Evolutionary conservation across 305 asterid species (phyloP), one percentile per base, ranked within the genome.

Genomic region (Nicotiana rustica): DNA sequence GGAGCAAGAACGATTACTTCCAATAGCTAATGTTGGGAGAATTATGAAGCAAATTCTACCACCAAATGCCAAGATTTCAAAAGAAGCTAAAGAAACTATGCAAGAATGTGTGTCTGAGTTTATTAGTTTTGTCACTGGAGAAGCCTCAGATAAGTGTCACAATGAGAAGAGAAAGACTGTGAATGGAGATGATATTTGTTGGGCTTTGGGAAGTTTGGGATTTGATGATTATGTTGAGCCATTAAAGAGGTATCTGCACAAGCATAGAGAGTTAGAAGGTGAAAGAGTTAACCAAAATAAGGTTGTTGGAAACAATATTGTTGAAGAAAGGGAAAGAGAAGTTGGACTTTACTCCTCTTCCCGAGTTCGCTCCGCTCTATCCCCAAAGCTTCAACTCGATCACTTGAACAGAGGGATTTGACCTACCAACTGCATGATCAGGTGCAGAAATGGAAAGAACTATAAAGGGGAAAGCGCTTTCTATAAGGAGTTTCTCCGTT

Each of bases 101-200:
- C 98, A 93, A 78, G 97, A 91, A 77, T 93, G 97, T 66, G 97
- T 89, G 1, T 87, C 97, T 1, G 98, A 92, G 89, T 93, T 93
- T 91, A 89, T 92, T 49, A 78, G 95, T 81, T 93, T 93, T n/a
- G 92, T 93, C 6, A 93, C 97, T 1, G 85, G 92, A 0, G 97
- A 93, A 80, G 98, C 98, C 7, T 88, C 97, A 0, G 93, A 83
- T 29, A 88, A 88, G 77, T 93, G 97, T 82, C 89, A 82, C 81
- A 90, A 84, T 77, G 94, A 92, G 91, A 92, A 91, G 67, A 90
- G 97, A 64, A 93, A 93, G 85, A 92, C 97, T 31, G 86, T 92
- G 29, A 92, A 90, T 12, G 97, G 98, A 0, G 98, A 93, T 64
- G 98, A 93, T 77, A 78, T 93, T 5, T 92, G 95, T 65, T 87